Evolutionary conservation across 1,139 yeast species (phyloP), one percentile per base, ranked within the genome.

Genomic region (Yamadazyma triangularis): DNA sequence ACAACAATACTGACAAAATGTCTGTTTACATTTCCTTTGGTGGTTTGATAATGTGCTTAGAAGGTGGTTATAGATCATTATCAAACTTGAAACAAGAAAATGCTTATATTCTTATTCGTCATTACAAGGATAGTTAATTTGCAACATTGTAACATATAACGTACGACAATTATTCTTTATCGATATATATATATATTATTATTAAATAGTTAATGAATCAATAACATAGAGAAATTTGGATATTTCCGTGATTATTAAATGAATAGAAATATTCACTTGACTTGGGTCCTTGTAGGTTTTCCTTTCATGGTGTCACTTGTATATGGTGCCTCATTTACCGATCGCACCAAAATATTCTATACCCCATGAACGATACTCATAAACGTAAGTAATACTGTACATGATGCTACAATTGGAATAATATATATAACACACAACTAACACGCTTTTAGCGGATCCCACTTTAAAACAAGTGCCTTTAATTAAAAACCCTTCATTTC

Each of bases 21-120:
- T 80, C 94, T 15, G 96, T 91, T 16, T 91, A 87, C 56, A 84
- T 88, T 40, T 88, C 97, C 5, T 91, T 89, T 58, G 99, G 99
- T 32, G 99, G 99, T 4, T 73, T 91, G 47, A 70, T 91, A 51
- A 74, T 91, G 79, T 83, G 96, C 51, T 70, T 93, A 45, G 97
- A 91, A 63, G 99, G 99, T 45, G 86, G 87, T 35, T 91, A 89
- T 64, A 78, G 97, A 58, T 82, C 86, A 29, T 75, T 91, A 55
- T 83, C 91, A 35, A 74, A 79, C 52, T 77, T 91, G 60, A 91
- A 89, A 60, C 97, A 91, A 65, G 98, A 89, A 54, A 87, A 87
- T 54, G 83, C 95, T 40, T 91, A 89, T 61, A 72, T 91, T 50
- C 73, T 91, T 57, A 82, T 91, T 53, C 88, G 98, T 60, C 84